Percentiles rank a stretch among this genome's conserved stretches.
Evolutionary conservation across 345 rosid species (phyloP).

Genomic region (Linum trigynum): DNA sequence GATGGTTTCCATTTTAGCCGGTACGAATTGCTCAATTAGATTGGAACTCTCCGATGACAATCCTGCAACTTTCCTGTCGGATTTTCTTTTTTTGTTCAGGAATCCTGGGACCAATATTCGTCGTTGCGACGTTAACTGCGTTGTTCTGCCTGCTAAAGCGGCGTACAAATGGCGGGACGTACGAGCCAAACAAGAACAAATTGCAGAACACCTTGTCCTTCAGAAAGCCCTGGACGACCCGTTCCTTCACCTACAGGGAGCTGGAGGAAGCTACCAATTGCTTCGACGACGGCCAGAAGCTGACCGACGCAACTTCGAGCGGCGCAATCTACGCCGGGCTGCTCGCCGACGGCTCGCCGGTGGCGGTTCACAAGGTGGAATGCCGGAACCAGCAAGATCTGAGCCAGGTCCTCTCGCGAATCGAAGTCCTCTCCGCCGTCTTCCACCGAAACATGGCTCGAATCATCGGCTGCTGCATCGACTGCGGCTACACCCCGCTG

Average conservation of each 20-base stretch:
- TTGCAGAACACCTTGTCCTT: conserved; percentile 41
- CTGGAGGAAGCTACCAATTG: conserved; percentile 63
- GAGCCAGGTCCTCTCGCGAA: conserved; percentile 30
- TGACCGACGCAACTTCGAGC: conserved; percentile 33
- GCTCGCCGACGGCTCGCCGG: conserved; percentile 49
- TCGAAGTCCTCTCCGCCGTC: conserved; percentile 49
- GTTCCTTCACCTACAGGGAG: conserved; percentile 54
- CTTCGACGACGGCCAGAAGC: conserved; percentile 45
- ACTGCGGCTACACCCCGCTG: conserved; percentile 37
- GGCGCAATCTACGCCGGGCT: conserved; percentile 48
- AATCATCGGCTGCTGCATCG: conserved; percentile 62
- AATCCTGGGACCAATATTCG: conserved; percentile 37
- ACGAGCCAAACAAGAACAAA: conserved; percentile 27
- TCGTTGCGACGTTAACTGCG: conserved; percentile 39
- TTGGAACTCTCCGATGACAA: too few species aligned
- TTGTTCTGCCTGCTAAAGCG: conserved; percentile 46
- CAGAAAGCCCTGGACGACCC: conserved; percentile 61
- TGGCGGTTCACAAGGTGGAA: conserved; percentile 56
- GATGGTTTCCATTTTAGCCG: conserved; percentile 47
- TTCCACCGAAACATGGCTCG: conserved; percentile 57
- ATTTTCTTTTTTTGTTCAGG: conserved; percentile 19
- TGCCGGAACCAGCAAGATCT: conserved; percentile 47
- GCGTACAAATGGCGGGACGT: conserved; percentile 27
- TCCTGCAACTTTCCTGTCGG: too few species aligned
- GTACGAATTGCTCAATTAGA: conserved; percentile 18